Conservation (phyloP, 2,329 filamentous ascomycete genomes). For the Ascochyta clinopodiicola region DNA sequence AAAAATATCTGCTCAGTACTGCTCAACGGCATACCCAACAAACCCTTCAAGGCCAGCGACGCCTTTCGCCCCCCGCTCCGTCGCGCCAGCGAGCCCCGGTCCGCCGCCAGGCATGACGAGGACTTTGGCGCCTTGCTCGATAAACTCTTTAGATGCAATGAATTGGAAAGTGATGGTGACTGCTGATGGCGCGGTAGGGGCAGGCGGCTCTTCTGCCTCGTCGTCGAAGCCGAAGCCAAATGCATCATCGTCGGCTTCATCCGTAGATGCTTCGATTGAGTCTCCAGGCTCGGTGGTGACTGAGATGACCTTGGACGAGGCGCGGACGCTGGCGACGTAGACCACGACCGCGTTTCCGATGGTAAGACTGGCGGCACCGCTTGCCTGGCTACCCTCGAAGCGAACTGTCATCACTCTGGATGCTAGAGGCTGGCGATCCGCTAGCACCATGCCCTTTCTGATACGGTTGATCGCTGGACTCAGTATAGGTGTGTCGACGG, state of each 20-base stretch:
- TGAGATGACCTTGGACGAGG: slow-evolving; percentile 75
- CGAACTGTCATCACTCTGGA: slow-evolving; percentile 63
- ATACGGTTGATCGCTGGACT: slow-evolving; percentile 50
- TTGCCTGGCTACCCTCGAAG: slow-evolving; percentile 63
- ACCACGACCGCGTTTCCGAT: slow-evolving; percentile 76
- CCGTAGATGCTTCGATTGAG: slow-evolving; percentile 18
- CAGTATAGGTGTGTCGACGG: slow-evolving; percentile 35
- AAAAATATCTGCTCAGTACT: neutral
- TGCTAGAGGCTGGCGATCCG: slow-evolving; percentile 63
- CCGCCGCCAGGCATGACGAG: slow-evolving; percentile 75
- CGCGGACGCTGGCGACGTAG: slow-evolving; percentile 86
- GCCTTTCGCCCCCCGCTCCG: slow-evolving; percentile 56
- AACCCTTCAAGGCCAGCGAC: slow-evolving; percentile 72
- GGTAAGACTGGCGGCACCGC: slow-evolving; percentile 67
- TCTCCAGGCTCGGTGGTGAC: slow-evolving; percentile 35
- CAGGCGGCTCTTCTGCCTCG: slow-evolving; percentile 34
- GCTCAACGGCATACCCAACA: slow-evolving; percentile 65
- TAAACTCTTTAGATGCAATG: slow-evolving; percentile 73
- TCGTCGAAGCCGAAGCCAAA: slow-evolving; percentile 64
- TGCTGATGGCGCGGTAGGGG: slow-evolving; percentile 31
- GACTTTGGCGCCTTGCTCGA: slow-evolving; percentile 73
- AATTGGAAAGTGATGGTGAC: slow-evolving; percentile 71
- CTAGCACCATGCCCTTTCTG: slow-evolving; percentile 83
- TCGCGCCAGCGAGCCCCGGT: slow-evolving; percentile 64
- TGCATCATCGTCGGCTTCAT: slow-evolving; percentile 45